Evolutionary conservation across 2,329 filamentous ascomycete genomes (phyloP), one percentile per base, ranked within the genome.

Genomic region (Sporothrix humicola): DNA sequence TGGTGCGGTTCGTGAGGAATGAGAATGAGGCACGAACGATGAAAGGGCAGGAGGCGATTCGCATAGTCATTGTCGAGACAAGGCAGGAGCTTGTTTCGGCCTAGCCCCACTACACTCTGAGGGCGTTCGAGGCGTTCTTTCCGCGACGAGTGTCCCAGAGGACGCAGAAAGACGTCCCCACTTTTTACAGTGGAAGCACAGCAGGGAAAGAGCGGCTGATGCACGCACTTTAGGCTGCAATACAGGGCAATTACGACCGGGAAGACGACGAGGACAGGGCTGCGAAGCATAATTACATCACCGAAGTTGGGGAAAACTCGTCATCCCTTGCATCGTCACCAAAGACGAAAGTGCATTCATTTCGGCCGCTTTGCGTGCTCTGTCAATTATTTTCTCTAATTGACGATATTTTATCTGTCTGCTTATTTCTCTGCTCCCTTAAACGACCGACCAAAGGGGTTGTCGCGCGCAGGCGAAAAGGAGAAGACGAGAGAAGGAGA

Each of bases 41-140:
- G 31, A 20, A 20, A 20, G 17, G 6, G 26, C n/a, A 44, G 9
- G 59, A 65, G 59, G 59, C 59, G 10, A 63, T 63, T 63, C 61
- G 13, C 26, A 13, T 50, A 50, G 48, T 50, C 12, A 17, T n/a
- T 26, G 42, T 46, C n/a, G 42, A 66, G 42, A 48, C 42, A 66
- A 20, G 23, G 61, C 42, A 66, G 61, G 61, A 63, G 59, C 59
- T 65, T 46, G 37, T 65, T 66, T 66, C 61, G 61, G 61, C 59
- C 37, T 48, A 48, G 42, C 61, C 59, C 61, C 61, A 66, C 61
- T 7, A 48, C 17, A 13, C 37, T 48, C 61, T 2, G 26, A 17
- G 59, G 42, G 37, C n/a, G n/a, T 37, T 37, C 31, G 31, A 37
- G 31, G 31, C 31, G 31, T 37, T 37, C 31, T 37, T 37, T 37